Percentiles rank a stretch among this genome's conserved stretches.
phyloP scores from a whole-genome alignment of 2,329 filamentous ascomycete species.

The Didymella pomorum region DNA sequence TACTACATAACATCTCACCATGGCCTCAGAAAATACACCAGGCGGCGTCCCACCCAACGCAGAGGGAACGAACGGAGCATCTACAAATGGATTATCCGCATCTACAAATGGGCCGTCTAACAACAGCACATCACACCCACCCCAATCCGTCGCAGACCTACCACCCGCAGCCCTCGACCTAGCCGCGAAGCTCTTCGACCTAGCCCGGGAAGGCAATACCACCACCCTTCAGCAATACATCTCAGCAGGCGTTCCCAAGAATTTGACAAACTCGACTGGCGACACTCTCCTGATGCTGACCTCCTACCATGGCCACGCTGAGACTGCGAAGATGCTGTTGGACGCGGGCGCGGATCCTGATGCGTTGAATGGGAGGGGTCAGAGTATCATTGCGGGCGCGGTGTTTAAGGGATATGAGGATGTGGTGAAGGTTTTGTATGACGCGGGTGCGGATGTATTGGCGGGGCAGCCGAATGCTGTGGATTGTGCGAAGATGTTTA shows the following conservation, averaged over 20 bases:
- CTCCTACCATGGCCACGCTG: slow-evolving; percentile 71
- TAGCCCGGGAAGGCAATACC: slow-evolving; percentile 67
- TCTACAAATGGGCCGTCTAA: neutral
- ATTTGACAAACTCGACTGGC: slow-evolving; percentile 76
- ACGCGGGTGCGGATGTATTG: slow-evolving; percentile 53
- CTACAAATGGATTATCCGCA: neutral
- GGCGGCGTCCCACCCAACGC: slow-evolving; percentile 23
- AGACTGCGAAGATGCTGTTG: slow-evolving; percentile 67
- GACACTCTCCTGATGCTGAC: slow-evolving; percentile 80
- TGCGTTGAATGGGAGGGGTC: slow-evolving; percentile 70
- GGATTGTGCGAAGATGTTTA: slow-evolving; percentile 58
- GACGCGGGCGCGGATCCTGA: slow-evolving; percentile 72
- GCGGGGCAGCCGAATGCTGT: slow-evolving; percentile 57
- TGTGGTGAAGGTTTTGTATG: slow-evolving; percentile 64
- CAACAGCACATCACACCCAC: slow-evolving; percentile 12
- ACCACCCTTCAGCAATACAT: slow-evolving; percentile 69
- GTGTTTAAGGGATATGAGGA: slow-evolving; percentile 75
- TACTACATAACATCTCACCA: slow-evolving; percentile 7
- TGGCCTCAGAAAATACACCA: slow-evolving; percentile 28
- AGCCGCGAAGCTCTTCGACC: slow-evolving; percentile 71
- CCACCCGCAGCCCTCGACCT: slow-evolving; percentile 72
- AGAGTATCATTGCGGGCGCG: slow-evolving; percentile 74
- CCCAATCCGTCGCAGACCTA: slow-evolving; percentile 47
- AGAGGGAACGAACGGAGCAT: slow-evolving; percentile 1
- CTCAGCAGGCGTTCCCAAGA: slow-evolving; percentile 70